phyloP scores from a whole-genome alignment of 2,329 filamentous ascomycete species.

The Colletotrichum falcatum region DNA sequence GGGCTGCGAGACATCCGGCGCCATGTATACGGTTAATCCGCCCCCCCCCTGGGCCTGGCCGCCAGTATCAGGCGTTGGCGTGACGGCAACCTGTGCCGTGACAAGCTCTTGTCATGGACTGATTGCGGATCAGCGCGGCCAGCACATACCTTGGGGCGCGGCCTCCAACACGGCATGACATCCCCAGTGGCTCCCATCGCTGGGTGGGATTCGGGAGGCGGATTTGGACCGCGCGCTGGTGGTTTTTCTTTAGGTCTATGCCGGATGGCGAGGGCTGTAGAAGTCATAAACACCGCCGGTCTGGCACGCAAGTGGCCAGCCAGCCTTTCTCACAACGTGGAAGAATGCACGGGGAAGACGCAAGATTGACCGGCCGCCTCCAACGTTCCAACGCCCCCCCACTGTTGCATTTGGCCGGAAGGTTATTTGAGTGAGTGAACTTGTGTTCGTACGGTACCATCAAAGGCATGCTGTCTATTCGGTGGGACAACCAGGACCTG shows the following conservation, averaged over 20 bases:
- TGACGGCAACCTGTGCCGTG: slow-evolving; percentile 24
- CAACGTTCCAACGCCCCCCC: neutral
- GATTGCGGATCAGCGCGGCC: neutral
- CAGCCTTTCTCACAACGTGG: neutral
- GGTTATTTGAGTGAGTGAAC: neutral
- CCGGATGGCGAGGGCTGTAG: neutral
- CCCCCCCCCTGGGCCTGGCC: neutral
- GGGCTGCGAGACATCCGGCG: slow-evolving; percentile 20
- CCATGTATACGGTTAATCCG: neutral
- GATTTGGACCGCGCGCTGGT: too few relatives aligned
- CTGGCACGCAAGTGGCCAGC: neutral
- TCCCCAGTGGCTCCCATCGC: neutral
- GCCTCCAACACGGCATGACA: neutral
- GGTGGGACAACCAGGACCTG: neutral
- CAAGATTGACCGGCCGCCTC: neutral
- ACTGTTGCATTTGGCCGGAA: neutral
- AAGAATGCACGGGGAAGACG: neutral
- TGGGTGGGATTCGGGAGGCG: neutral
- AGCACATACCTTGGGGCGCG: neutral
- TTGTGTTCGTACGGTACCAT: neutral
- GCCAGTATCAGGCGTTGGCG: slow-evolving; percentile 4
- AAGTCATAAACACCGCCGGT: neutral
- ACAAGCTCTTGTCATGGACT: slow-evolving; percentile 12
- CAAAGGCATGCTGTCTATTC: neutral
- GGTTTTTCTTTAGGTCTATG: neutral